These are phyloP conservation scores for Euclidium syriacum DNA, from an alignment of 345 rosid genomes.

Conservation along the genomic window DNA sequence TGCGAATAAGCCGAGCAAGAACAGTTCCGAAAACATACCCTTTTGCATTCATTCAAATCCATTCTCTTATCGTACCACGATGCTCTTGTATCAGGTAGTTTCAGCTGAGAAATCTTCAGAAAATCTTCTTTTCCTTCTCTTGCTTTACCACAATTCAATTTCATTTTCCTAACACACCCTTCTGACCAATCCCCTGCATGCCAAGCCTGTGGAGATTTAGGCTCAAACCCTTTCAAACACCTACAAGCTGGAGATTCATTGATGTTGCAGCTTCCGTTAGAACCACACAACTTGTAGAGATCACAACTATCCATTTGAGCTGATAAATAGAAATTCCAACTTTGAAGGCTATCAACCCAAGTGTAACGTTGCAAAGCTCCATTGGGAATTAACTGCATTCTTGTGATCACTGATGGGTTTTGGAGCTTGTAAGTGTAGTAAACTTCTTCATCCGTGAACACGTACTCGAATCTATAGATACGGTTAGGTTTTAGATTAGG, in stretches of 20 bases:
- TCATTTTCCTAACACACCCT: slow-evolving; percentile 62
- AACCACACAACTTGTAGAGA: slow-evolving; percentile 55
- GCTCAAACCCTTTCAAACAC: slow-evolving; percentile 61
- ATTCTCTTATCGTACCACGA: slow-evolving; percentile 38
- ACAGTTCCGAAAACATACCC: slow-evolving; percentile 40
- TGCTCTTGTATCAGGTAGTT: slow-evolving; percentile 60
- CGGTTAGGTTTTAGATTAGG: slow-evolving; percentile 22
- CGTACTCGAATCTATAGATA: slow-evolving; percentile 48
- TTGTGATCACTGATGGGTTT: slow-evolving; percentile 38
- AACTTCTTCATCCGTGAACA: slow-evolving; percentile 25
- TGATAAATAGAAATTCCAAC: slow-evolving; percentile 68
- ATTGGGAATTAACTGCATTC: slow-evolving; percentile 41
- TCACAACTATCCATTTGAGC: slow-evolving; percentile 92
- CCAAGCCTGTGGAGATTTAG: slow-evolving; percentile 55
- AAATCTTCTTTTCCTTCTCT: slow-evolving; percentile 57
- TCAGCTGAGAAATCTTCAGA: slow-evolving; percentile 48
- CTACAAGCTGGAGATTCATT: slow-evolving; percentile 75
- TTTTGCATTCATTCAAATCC: slow-evolving; percentile 36
- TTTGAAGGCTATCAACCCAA: slow-evolving; percentile 45
- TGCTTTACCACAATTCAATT: slow-evolving; percentile 34
- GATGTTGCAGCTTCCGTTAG: slow-evolving; percentile 68
- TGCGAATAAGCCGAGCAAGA: slow-evolving; percentile 49
- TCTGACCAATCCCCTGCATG: slow-evolving; percentile 49
- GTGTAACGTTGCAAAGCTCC: slow-evolving; percentile 53
- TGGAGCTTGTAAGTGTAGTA: slow-evolving; percentile 32